These are phyloP conservation scores for Spathaspora sp. DNA, from an alignment of 805 yeast species.

Conservation along the genomic window DNA sequence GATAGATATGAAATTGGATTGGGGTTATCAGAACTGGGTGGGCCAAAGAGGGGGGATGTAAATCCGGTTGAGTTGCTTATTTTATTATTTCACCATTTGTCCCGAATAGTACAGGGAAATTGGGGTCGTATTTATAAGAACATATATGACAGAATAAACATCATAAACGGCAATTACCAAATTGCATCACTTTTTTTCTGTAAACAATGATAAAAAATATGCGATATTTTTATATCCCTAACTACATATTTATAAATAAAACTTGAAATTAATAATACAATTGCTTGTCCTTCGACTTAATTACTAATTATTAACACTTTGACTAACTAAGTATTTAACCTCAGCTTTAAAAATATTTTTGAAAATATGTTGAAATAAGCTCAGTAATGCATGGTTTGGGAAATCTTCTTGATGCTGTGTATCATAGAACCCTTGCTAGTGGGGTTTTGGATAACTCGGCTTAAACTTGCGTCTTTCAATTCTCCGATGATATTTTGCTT, in stretches of 20 bases:
- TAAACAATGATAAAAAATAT: not conserved
- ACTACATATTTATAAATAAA: not conserved
- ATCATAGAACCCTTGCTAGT: not conserved
- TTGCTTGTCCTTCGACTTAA: not conserved
- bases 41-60: not conserved
- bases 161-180: not conserved
- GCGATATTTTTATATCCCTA: not conserved
- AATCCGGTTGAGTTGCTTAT: not conserved
- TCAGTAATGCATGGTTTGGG: too few relatives aligned
- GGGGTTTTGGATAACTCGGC: not conserved
- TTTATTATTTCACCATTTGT: too few relatives aligned
- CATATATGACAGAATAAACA: not conserved
- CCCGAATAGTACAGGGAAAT: not conserved
- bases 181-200: not conserved
- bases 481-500: not conserved
- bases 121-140: not conserved
- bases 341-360: too few relatives aligned
- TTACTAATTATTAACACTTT: not conserved
- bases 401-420: too few relatives aligned
- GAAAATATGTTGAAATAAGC: too few relatives aligned
- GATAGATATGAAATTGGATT: not conserved
- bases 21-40: not conserved
- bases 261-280: not conserved
- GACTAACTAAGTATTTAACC: not conserved
- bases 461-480: not conserved